phyloP scores from a whole-genome alignment of 2,329 filamentous ascomycete species.

The Arthrobotrys iridis region DNA sequence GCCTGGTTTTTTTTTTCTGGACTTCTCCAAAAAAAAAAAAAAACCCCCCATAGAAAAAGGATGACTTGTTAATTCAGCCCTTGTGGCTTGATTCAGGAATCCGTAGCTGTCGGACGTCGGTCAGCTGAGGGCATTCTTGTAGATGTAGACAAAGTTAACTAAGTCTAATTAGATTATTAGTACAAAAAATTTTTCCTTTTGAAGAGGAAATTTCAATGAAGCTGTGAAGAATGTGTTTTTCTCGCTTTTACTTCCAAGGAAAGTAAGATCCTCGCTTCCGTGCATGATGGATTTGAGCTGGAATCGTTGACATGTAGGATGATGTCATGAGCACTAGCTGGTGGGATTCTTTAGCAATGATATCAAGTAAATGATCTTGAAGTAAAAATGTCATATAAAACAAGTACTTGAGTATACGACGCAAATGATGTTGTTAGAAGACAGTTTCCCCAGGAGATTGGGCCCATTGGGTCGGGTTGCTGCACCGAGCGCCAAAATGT shows the following conservation, averaged over 20 bases:
- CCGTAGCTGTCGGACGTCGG: neutral
- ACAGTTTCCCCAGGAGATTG: too few species aligned
- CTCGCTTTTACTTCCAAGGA: conserved; percentile 44
- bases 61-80: conserved; percentile 2
- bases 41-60: too few species aligned
- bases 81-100: conserved; percentile 10
- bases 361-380: too few species aligned
- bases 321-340: conserved; percentile 39
- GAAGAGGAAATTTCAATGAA: neutral
- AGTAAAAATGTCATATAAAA: too few species aligned
- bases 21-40: neutral
- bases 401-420: too few species aligned
- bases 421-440: too few species aligned
- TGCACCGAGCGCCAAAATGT: too few species aligned
- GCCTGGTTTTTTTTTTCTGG: neutral
- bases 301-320: conserved; percentile 26
- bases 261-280: conserved; percentile 42
- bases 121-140: neutral
- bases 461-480: too few species aligned
- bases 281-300: neutral
- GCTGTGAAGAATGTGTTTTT: neutral
- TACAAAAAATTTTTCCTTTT: neutral
- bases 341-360: neutral
- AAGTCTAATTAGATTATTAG: too few species aligned
- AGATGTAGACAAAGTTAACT: conserved; percentile 4